Conservation (phyloP, 495 filamentous ascomycete species). For the Glonium stellatum region DNA sequence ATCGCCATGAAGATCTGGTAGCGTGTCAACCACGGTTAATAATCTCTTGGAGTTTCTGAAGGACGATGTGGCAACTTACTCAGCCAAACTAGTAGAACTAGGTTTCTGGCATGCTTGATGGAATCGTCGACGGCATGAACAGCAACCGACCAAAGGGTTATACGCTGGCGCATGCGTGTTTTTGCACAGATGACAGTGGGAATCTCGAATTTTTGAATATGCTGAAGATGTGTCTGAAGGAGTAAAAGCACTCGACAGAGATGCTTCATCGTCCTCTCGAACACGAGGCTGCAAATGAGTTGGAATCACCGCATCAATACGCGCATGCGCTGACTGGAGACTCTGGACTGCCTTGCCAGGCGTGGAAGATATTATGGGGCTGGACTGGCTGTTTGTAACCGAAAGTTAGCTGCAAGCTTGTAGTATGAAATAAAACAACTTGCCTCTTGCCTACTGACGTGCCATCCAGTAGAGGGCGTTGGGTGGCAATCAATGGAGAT, state of each 20-base stretch:
- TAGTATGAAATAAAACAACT: not conserved
- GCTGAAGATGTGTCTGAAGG: conserved; percentile 3
- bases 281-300: not conserved
- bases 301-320: not conserved
- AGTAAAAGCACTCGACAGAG: conserved; percentile 5
- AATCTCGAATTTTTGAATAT: not conserved
- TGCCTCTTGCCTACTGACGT: not conserved
- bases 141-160: conserved; percentile 4
- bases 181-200: not conserved
- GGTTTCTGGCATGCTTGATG: conserved; percentile 7
- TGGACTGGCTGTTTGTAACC: not conserved
- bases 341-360: no score
- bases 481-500: not conserved
- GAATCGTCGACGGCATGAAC: conserved; percentile 1
- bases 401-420: not conserved
- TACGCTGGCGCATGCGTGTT: not conserved
- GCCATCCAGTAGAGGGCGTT: not conserved
- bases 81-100: not conserved
- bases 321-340: no score
- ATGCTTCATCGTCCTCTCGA: conserved; percentile 1
- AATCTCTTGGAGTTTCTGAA: no score
- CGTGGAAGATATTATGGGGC: no score
- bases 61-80: not conserved
- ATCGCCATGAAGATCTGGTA: not conserved
- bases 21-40: not conserved